These are phyloP conservation scores for Fusarium tricinctum DNA, from an alignment of 2,329 filamentous ascomycete species.

Conservation along the genomic window DNA sequence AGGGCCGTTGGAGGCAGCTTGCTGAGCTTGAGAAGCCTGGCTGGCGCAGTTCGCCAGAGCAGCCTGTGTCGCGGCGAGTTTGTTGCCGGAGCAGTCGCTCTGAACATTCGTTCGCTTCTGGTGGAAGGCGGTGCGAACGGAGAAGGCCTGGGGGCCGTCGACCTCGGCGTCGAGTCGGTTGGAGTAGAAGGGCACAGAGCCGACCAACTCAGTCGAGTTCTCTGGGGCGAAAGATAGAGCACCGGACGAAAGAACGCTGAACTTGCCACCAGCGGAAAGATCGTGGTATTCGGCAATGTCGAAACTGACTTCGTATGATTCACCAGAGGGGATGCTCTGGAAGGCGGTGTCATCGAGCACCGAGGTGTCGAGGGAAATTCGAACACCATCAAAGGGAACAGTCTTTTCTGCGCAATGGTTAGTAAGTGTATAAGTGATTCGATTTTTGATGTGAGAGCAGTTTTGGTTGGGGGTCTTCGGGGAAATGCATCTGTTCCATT, in stretches of 20 bases:
- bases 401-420: conserved; percentile 51
- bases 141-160: conserved; percentile 67
- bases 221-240: conserved; percentile 68
- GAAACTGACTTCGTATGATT: conserved; percentile 67
- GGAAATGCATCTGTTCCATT: background rate
- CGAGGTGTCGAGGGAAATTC: conserved; percentile 62
- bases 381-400: conserved; percentile 67
- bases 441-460: background rate
- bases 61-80: conserved; percentile 59
- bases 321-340: conserved; percentile 61
- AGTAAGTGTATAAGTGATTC: background rate
- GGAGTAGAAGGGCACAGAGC: conserved; percentile 68
- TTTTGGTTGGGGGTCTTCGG: background rate
- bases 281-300: conserved; percentile 70
- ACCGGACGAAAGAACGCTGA: conserved; percentile 69
- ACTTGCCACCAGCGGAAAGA: conserved; percentile 65
- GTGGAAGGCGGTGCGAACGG: conserved; percentile 62
- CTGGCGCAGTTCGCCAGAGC: conserved; percentile 68
- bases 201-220: conserved; percentile 66
- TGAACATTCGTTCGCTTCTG: conserved; percentile 67
- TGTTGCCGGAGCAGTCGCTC: conserved; percentile 67
- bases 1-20: conserved; percentile 63
- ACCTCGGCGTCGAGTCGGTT: conserved; percentile 71
- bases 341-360: conserved; percentile 65
- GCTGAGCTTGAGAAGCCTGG: conserved; percentile 67